Percentiles rank a stretch among this genome's conserved stretches.
These are phyloP conservation scores for Elsinoe ampelina DNA, from an alignment of 2,329 filamentous ascomycete genomes.

Conservation along the genomic window DNA sequence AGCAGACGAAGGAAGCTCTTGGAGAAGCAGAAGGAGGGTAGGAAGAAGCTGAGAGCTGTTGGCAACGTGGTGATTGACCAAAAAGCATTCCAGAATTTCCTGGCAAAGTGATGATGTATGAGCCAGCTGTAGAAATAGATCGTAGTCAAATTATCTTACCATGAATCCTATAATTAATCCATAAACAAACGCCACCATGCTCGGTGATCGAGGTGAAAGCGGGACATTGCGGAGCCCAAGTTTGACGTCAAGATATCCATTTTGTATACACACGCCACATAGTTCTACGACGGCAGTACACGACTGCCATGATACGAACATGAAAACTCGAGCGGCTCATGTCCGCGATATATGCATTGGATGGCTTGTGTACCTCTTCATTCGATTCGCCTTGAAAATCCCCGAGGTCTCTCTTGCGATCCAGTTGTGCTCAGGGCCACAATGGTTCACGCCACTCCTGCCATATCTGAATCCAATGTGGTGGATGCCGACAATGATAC, in stretches of 20 bases:
- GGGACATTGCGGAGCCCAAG: background rate
- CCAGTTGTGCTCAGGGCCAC: background rate
- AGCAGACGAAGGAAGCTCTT: conserved; percentile 73
- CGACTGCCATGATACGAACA: background rate
- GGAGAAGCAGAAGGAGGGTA: conserved; percentile 93
- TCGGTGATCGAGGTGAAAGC: background rate
- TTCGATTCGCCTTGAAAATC: background rate
- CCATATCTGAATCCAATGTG: background rate
- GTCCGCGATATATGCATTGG: background rate
- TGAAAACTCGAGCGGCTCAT: background rate
- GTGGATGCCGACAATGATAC: background rate
- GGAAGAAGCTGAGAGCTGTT: conserved; percentile 74
- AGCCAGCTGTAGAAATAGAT: too few species aligned
- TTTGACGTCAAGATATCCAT: conserved; percentile 4
- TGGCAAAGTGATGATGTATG: conserved; percentile 56
- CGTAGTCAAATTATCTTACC: background rate
- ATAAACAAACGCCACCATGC: background rate
- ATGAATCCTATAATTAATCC: background rate
- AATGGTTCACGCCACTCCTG: background rate
- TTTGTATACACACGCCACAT: background rate
- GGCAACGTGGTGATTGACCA: conserved; percentile 94
- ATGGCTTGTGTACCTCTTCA: background rate
- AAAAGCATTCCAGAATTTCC: conserved; percentile 86
- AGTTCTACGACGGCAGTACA: background rate
- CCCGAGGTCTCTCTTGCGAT: background rate